Evolutionary conservation across 2,329 filamentous ascomycete genomes (phyloP).

Genomic region (Zasmidium cellare): DNA sequence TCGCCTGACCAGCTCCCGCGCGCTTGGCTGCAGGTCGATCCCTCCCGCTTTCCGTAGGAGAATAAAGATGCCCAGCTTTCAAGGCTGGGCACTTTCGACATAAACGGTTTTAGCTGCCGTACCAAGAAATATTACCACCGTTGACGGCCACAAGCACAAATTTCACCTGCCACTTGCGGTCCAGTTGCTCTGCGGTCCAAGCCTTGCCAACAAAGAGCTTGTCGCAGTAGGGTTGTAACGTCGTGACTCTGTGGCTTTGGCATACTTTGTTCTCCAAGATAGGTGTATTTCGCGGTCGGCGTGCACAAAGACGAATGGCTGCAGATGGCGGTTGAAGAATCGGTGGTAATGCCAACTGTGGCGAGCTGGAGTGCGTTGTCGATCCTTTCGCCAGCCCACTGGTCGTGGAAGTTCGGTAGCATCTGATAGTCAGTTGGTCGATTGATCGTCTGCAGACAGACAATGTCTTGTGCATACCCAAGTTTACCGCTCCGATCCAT

Average conservation of each 20-base stretch:
- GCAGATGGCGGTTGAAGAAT: background rate
- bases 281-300: background rate
- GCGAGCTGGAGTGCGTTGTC: background rate
- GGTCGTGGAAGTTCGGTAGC: background rate
- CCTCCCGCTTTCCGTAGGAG: background rate
- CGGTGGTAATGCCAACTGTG: background rate
- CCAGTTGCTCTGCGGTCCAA: background rate
- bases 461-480: background rate
- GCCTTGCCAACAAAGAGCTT: slow-evolving; percentile 2
- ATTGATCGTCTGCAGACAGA: background rate
- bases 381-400: background rate
- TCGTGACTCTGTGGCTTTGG: background rate
- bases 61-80: background rate
- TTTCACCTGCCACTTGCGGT: slow-evolving; percentile 2
- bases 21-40: slow-evolving; percentile 1
- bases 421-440: background rate
- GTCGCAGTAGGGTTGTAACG: slow-evolving; percentile 3
- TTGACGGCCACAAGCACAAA: background rate
- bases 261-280: background rate
- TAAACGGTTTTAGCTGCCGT: background rate
- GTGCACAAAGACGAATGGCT: background rate
- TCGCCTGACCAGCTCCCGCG: slow-evolving; percentile 5
- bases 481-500: background rate
- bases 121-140: background rate
- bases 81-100: background rate